Evolutionary conservation across 2,329 filamentous ascomycete genomes (phyloP), one percentile per base, ranked within the genome.

Genomic region (Nemania diffusa): DNA sequence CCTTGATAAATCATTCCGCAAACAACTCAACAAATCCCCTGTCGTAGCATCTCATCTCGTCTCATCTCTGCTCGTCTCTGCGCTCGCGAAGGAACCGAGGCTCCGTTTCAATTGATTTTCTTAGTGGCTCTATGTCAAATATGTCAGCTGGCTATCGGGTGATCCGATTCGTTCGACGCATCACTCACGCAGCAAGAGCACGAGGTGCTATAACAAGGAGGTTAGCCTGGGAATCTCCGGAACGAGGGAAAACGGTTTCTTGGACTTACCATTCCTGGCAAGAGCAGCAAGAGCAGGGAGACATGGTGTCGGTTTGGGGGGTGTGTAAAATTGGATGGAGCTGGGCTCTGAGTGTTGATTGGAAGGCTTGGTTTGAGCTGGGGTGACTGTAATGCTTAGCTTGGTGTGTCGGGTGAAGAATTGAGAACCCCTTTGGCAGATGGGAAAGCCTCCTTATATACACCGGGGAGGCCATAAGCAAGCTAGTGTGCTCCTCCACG

Each of bases 151-250:
- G 27, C 37, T 34, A n/a, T 34, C 26, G 24, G 27, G 27, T 11
- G 26, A 32, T 8, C n/a, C 32, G 32, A 52, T 51, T 27, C 34
- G 59, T 20, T 42, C 20, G 40, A 46, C n/a, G 17, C 26, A 26
- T 46, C n/a, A 50, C 59, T 62, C 37, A 62, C 59, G 59, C 59
- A 62, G 59, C 59, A 62, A n/a, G 59, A 48, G 59, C 59, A 62
- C 24, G 50, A 55, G 48, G 59, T 34, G 59, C 59, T 62, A 62
- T 48, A 48, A 26, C 27, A 62, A 17, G 22, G 26, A 22, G 13
- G 22, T 62, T 24, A 62, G 59, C 40, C 26, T 26, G 26, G 9
- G 29, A 20, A 32, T 52, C 22, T 22, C 7, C 17, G 5, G 20
- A 24, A 1, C 55, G 3, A 5, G 24, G 29, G 11, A 24, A 55